Evolutionary conservation across 2,329 filamentous ascomycete species (phyloP).

Genomic region (Trichoderma atrobrunneum): DNA sequence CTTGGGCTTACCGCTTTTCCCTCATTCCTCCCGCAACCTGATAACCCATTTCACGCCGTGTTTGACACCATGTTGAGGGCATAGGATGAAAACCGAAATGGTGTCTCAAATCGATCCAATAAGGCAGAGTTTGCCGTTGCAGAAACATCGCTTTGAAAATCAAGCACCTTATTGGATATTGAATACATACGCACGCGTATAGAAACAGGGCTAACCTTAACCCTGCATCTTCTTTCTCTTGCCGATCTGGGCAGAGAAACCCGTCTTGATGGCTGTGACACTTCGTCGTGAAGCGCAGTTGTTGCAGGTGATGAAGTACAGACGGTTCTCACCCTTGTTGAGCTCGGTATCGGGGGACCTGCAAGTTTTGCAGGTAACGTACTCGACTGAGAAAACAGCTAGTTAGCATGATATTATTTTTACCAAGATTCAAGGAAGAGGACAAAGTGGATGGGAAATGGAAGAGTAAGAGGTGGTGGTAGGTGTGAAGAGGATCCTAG

Average conservation of each 20-base stretch:
- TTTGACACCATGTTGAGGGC: neutral
- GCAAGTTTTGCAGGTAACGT: slow-evolving; percentile 99
- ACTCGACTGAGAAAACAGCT: slow-evolving; percentile 63
- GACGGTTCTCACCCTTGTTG: slow-evolving; percentile 97
- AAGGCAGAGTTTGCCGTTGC: neutral
- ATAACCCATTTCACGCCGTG: neutral
- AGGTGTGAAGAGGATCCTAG: neutral
- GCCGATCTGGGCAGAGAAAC: slow-evolving; percentile 99
- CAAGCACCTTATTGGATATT: neutral
- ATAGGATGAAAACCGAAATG: neutral
- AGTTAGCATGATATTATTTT: slow-evolving; percentile 29
- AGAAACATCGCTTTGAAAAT: slow-evolving; percentile 2
- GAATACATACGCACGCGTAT: neutral
- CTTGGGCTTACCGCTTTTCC: neutral
- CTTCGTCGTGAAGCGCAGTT: slow-evolving; percentile 78
- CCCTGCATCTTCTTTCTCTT: slow-evolving; percentile 94
- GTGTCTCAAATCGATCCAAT: neutral
- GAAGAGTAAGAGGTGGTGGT: neutral
- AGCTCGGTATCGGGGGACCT: slow-evolving; percentile 91
- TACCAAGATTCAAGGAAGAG: too few relatives aligned
- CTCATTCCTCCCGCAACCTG: neutral
- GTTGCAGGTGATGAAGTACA: slow-evolving; percentile 97
- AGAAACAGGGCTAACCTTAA: slow-evolving; percentile 46
- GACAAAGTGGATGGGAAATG: too few relatives aligned
- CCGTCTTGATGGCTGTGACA: slow-evolving; percentile 98